These are phyloP conservation scores for Blastobotrys attinorum DNA, from an alignment of 805 yeast genomes.

Conservation along the genomic window DNA sequence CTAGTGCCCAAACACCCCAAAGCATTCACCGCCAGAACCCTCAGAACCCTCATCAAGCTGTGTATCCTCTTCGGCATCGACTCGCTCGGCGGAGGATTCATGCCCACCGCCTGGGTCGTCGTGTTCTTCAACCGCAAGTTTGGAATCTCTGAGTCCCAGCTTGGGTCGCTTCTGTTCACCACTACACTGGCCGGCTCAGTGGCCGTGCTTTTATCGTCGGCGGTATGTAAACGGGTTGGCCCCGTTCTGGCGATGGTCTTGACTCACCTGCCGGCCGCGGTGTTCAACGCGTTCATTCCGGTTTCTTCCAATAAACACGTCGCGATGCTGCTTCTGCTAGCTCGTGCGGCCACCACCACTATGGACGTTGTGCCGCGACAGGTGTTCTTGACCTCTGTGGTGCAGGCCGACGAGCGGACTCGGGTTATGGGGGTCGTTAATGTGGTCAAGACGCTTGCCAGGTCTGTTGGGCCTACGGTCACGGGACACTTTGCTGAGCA, in stretches of 20 bases:
- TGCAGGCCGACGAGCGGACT: constrained; percentile 57
- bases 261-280: constrained; percentile 71
- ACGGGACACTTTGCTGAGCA: constrained; percentile 61
- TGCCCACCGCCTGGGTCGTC: constrained; percentile 84
- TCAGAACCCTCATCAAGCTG: constrained; percentile 12
- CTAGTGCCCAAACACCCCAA: background rate
- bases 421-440: constrained; percentile 80
- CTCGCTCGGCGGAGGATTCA: constrained; percentile 81
- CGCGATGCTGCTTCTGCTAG: constrained; percentile 44
- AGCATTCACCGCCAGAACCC: constrained; percentile 18
- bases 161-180: constrained; percentile 62
- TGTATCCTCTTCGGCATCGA: constrained; percentile 59
- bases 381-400: constrained; percentile 60
- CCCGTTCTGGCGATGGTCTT: constrained; percentile 67
- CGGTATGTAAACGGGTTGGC: constrained; percentile 51
- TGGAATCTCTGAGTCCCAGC: constrained; percentile 7
- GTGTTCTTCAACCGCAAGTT: constrained; percentile 51
- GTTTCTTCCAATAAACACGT: constrained; percentile 31
- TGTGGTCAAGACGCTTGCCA: constrained; percentile 73
- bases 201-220: constrained; percentile 40
- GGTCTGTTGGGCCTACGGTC: constrained; percentile 68
- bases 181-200: constrained; percentile 56
- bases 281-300: constrained; percentile 51
- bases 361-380: constrained; percentile 93
- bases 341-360: constrained; percentile 55